These are phyloP conservation scores for Candida tibetensis DNA, from an alignment of 805 yeast species.

Conservation along the genomic window DNA sequence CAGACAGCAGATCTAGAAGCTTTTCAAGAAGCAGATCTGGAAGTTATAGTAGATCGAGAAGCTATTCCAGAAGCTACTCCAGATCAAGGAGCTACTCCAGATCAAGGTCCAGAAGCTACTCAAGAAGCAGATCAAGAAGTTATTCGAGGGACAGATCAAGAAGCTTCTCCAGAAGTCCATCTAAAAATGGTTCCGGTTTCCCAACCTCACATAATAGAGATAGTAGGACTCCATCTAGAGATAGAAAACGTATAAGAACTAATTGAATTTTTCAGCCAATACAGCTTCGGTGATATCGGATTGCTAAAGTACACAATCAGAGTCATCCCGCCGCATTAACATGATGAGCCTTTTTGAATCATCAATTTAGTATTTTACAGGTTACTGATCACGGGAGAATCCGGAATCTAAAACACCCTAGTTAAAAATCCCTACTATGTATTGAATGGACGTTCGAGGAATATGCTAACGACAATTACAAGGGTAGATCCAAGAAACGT, in stretches of 20 bases:
- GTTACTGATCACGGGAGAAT: no score
- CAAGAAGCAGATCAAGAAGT: constrained; percentile 12
- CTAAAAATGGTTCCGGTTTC: background rate
- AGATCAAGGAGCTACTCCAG: constrained; percentile 15
- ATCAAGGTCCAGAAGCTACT: constrained; percentile 11
- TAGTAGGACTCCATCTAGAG: constrained; percentile 3
- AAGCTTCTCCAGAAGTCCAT: constrained; percentile 1
- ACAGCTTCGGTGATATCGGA: constrained; percentile 1
- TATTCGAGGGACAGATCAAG: constrained; percentile 4
- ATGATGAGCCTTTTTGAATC: no score
- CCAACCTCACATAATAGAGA: background rate
- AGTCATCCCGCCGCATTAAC: background rate
- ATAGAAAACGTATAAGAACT: constrained; percentile 1
- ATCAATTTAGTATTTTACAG: no score
- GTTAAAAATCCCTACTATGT: no score
- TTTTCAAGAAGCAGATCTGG: constrained; percentile 6
- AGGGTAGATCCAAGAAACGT: no score
- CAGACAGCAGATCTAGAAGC: constrained; percentile 21
- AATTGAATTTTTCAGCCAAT: background rate
- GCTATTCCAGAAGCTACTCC: constrained; percentile 14
- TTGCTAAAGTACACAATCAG: background rate
- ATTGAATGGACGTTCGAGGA: no score
- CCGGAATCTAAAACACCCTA: no score
- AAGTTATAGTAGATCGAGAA: constrained; percentile 15
- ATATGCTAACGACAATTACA: no score